These are phyloP conservation scores for Musa balbisiana DNA, from an alignment of 202 grass and related monocot genomes.

Conservation along the genomic window DNA sequence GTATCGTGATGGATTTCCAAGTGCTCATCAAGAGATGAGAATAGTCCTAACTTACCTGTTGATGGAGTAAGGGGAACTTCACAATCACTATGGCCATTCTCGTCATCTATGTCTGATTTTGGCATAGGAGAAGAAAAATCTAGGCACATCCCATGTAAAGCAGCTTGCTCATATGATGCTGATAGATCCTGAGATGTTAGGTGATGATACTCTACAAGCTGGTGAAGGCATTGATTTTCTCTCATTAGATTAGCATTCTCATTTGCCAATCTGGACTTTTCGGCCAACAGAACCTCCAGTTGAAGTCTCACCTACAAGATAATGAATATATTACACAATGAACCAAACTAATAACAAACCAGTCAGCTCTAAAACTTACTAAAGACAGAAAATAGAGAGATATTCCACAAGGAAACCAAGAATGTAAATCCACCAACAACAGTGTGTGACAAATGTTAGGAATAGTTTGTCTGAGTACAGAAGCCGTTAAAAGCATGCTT, in stretches of 20 bases:
- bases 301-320: slow-evolving; percentile 65
- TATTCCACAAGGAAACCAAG: too few species aligned
- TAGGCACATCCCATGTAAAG: slow-evolving; percentile 46
- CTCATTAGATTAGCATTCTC: slow-evolving; percentile 68
- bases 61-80: slow-evolving; percentile 8
- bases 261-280: slow-evolving; percentile 77
- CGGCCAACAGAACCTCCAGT: slow-evolving; percentile 70
- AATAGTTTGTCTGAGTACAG: too few species aligned
- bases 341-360: neutral
- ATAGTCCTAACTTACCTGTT: slow-evolving; percentile 19
- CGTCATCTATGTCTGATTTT: slow-evolving; percentile 25
- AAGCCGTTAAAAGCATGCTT: too few species aligned
- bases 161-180: slow-evolving; percentile 58
- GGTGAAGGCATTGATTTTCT: slow-evolving; percentile 79
- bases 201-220: slow-evolving; percentile 94
- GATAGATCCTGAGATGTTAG: slow-evolving; percentile 67
- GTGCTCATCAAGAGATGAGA: neutral
- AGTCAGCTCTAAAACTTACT: too few species aligned
- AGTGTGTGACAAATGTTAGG: too few species aligned
- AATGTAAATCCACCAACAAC: too few species aligned
- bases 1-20: neutral
- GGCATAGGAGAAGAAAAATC: slow-evolving; percentile 59
- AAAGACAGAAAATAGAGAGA: too few species aligned
- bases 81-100: neutral
- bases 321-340: neutral